Evolutionary conservation across 768 basidiomycete species (phyloP), one percentile per base, ranked within the genome.

Genomic region (Boletus reticulatus): DNA sequence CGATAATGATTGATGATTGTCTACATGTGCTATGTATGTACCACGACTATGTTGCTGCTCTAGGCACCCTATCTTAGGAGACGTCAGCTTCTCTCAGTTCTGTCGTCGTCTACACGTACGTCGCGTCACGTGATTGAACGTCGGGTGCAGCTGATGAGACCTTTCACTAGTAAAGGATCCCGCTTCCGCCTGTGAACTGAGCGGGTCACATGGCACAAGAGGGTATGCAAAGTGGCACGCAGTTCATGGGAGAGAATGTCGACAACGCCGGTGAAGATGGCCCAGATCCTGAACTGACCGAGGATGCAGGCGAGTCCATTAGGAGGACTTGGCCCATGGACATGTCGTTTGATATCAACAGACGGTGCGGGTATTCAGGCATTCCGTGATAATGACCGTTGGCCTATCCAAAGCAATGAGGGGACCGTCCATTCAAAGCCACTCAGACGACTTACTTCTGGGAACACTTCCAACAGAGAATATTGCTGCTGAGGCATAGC

Each of bases 371-470:
- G 55, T 62, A 55, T 31, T 65, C 67, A 72, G 76, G 80, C 76
- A 82, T 80, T 65, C 75, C 72, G 49, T 78, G 75, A 53, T 81
- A 74, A 63, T 78, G 80, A 49, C 82, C 79, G 50, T 78, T 73
- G 24, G 78, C 73, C 83, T 84, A 55, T 16, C 42, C 56, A 46
- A 41, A 13, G 16, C 17, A 17, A 20, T 61, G 6, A 55, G 46
- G 19, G 36, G 49, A 60, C 43, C 22, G 46, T 41, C 29, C 47
- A 47, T 54, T 55, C 52, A 50, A 48, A 50, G 50, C 42, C 43
- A 48, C 32, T 14, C 17, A n/a, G 48, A 54, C 55, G 63, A 71
- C 73, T 75, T 48, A 83, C 78, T 66, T 83, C 62, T 52, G 67
- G 50, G 57, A 64, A 76, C 29, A 66, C 9, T 4, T 72, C 59